These are phyloP conservation scores for Kwoniella pini DNA, from an alignment of 768 basidiomycete genomes.

Conservation along the genomic window DNA sequence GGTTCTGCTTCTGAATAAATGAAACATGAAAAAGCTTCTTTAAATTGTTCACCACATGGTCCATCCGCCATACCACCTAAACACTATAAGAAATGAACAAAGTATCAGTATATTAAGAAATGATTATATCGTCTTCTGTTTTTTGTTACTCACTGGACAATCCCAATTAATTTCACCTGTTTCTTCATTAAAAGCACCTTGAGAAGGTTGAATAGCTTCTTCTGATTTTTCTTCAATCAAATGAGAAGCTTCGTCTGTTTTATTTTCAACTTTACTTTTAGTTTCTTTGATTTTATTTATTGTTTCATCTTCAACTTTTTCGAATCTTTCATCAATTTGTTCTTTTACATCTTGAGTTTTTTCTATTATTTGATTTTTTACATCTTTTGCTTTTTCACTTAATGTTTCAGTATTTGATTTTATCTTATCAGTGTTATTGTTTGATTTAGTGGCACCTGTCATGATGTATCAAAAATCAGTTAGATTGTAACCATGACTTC, in stretches of 20 bases:
- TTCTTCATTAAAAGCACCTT: constrained; percentile 84
- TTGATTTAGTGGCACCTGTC: neutral
- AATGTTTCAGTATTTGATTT: neutral
- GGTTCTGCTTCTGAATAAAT: constrained; percentile 91
- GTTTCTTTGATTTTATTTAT: neutral
- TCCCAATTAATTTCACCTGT: constrained; percentile 99
- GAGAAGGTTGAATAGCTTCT: constrained; percentile 28
- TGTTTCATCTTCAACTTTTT: neutral
- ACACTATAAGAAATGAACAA: constrained; percentile 57
- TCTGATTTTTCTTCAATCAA: constrained; percentile 33
- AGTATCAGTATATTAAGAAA: neutral
- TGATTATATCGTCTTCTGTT: no score
- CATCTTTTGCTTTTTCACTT: neutral
- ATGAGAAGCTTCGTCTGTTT: constrained; percentile 3
- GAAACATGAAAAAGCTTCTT: constrained; percentile 95
- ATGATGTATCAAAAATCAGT: neutral
- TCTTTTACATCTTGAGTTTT: neutral
- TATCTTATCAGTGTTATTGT: neutral
- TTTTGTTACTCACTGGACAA: constrained; percentile 72
- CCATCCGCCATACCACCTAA: constrained; percentile 98
- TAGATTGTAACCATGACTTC: neutral
- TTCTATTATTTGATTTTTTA: neutral
- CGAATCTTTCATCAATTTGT: neutral
- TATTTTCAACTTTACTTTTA: neutral
- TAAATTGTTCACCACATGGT: constrained; percentile 89